Evolutionary conservation across 305 asterid genomes (phyloP).

Genomic region (Fraxinus xanthoxyloides): DNA sequence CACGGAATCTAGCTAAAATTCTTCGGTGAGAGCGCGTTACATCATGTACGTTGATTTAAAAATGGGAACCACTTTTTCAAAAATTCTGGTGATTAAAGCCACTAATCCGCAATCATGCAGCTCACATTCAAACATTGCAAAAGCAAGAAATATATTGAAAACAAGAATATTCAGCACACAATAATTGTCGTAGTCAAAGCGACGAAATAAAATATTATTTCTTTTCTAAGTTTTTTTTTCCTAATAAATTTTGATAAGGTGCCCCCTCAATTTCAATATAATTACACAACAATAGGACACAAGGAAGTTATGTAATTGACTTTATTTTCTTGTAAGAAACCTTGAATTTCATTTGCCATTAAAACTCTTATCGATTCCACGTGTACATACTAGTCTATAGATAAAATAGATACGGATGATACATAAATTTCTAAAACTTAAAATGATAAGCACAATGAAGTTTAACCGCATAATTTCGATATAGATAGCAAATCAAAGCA

Average conservation of each 20-base stretch:
- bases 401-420: no score
- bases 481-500: no score
- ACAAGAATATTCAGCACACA: neutral
- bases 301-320: neutral
- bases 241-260: neutral
- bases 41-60: no score
- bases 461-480: no score
- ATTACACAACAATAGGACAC: neutral
- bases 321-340: neutral
- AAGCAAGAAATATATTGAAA: constrained; percentile 11
- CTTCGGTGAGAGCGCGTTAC: neutral
- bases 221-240: neutral
- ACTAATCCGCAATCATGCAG: constrained; percentile 46
- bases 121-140: constrained; percentile 38
- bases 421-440: no score
- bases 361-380: neutral
- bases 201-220: neutral
- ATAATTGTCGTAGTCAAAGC: neutral
- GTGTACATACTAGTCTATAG: neutral
- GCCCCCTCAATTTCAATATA: neutral
- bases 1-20: constrained; percentile 25
- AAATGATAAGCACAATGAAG: no score
- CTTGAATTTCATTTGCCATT: neutral
- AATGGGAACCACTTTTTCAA: constrained; percentile 33
- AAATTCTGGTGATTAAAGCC: constrained; percentile 32